Conservation (phyloP, 306 rosid species). For the Inga leiocalycina region DNA sequence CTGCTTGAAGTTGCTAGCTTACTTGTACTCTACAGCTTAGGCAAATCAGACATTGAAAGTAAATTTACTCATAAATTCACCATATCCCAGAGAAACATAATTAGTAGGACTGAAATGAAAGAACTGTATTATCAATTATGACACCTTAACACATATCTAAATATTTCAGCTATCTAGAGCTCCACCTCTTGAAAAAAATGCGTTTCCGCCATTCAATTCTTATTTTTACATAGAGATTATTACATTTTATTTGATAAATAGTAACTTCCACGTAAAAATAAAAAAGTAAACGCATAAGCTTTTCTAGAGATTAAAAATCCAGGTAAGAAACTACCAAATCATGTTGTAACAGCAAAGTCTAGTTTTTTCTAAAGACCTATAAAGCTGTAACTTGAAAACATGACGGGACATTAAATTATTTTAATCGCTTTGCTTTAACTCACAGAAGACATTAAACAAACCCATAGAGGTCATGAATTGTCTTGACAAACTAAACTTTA, state of each 20-base stretch:
- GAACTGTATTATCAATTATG: neutral
- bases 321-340: neutral
- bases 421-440: neutral
- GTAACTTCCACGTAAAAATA: neutral
- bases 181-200: neutral
- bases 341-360: neutral
- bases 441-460: neutral
- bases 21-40: constrained; percentile 45
- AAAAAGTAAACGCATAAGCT: neutral
- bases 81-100: neutral
- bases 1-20: constrained; percentile 44
- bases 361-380: too few relatives aligned
- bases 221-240: neutral
- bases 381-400: neutral
- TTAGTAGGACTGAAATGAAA: neutral
- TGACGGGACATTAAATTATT: neutral
- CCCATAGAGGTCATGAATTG: neutral
- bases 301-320: neutral
- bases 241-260: neutral
- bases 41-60: constrained; percentile 16
- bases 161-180: neutral
- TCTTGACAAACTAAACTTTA: neutral
- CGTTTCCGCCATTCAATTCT: neutral
- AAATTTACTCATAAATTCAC: constrained; percentile 2
- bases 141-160: neutral